These are phyloP conservation scores for Erysiphe neolycopersici DNA, from an alignment of 2,329 filamentous ascomycete genomes.

Conservation along the genomic window DNA sequence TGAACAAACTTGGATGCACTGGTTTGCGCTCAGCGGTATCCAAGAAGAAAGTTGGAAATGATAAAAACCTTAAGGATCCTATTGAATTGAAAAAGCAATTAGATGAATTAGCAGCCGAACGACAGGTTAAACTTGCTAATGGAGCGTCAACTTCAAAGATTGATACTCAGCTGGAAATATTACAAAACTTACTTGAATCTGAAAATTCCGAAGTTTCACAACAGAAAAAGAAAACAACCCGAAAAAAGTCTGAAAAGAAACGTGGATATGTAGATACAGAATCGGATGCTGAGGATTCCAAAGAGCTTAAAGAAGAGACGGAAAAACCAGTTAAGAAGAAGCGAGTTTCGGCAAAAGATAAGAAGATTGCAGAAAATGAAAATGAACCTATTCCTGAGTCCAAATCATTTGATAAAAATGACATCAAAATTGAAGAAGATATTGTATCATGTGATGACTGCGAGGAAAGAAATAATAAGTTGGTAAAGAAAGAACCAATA, in stretches of 20 bases:
- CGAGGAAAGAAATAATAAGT: constrained; percentile 9
- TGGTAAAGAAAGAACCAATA: constrained; percentile 16
- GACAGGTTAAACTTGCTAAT: background rate
- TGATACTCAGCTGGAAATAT: constrained; percentile 1
- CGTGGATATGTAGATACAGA: constrained; percentile 1
- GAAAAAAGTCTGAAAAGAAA: constrained; percentile 5
- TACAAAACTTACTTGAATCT: constrained; percentile 1
- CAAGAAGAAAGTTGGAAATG: constrained; percentile 6
- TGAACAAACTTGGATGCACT: constrained; percentile 12
- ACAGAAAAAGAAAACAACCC: background rate
- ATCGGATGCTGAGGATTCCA: constrained; percentile 2
- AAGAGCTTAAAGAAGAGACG: constrained; percentile 2
- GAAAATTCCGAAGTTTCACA: constrained; percentile 7
- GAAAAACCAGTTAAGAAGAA: background rate
- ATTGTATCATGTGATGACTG: background rate
- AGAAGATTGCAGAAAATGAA: background rate
- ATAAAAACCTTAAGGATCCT: constrained; percentile 3
- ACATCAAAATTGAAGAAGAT: constrained; percentile 1
- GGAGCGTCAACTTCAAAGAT: constrained; percentile 1
- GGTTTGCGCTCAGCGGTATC: constrained; percentile 8
- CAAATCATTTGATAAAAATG: background rate
- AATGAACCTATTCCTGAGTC: background rate
- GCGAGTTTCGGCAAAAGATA: background rate
- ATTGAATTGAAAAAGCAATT: constrained; percentile 4
- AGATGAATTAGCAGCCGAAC: constrained; percentile 2